Evolutionary conservation across 768 basidiomycete species (phyloP), one percentile per base, ranked within the genome.

Genomic region (Wakefieldia striispora): DNA sequence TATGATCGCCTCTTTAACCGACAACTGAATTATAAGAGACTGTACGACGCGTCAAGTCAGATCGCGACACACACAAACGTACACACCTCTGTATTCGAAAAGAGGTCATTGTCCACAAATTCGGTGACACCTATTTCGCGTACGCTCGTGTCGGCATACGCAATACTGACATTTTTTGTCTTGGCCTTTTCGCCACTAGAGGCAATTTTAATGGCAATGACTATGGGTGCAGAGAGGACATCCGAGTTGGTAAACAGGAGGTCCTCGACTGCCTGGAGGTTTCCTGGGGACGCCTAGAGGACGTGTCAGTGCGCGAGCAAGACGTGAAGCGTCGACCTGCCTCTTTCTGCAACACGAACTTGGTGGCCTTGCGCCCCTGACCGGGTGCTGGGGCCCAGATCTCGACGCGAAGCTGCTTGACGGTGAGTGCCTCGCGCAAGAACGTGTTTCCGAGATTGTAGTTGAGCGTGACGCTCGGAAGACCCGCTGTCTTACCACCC

Each of bases 11-110:
- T 99, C 97, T 65, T 98, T 98, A n/a, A 93, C 91, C 0, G 92
- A 94, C 2, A 98, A 80, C 65, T 99, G 97, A 51, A 98, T 98
- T 31, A 97, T 73, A 29, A 98, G 79, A 2, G 93, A 93, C 95
- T 97, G 60, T 29, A 23, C 12, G 36, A 50, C 41, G 17, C 23
- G 47, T 53, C 29, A 53, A 39, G 27, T 8, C 1, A 21, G n/a
- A 24, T 34, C 16, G 47, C 23, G 12, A 29, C 20, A 19, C 31
- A 41, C 19, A 46, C 20, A 37, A 14, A 45, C n/a, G 16, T 13
- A 47, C 70, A 36, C 51, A 92, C 95, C 77, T 99, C 95, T 3
- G 88, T 85, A 60, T 98, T 99, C 1, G 92, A 94, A 68, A 95
- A 98, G 14, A 93, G 72, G 52, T 98, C 97, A 58, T 94, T 95